Evolutionary conservation across 345 rosid genomes (phyloP), one percentile per base, ranked within the genome.

Genomic region (Cardiospermum halicacabum): DNA sequence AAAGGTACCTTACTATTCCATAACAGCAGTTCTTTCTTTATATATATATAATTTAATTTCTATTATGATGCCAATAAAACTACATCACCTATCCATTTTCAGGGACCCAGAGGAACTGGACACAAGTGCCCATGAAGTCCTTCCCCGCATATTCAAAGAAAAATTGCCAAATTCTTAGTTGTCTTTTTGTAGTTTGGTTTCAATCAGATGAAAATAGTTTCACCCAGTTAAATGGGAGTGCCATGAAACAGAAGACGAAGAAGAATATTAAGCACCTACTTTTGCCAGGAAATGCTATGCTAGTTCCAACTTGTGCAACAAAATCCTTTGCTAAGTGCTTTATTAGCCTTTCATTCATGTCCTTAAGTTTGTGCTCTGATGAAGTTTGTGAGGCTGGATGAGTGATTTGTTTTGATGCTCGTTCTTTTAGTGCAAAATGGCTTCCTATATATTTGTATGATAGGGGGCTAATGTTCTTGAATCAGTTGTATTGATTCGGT

Each of bases 31-130:
- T 16, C 19, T 22, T 45, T 18, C 45, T 43, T 47, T 18, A 21
- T 58, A 54, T 10, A 15, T 18, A 21, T 58, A 54, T 10, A 15
- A 22, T 18, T 40, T 28, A 62, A 8, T 53, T 24, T 42, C 9
- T 34, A 53, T 53, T 48, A n/a, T n/a, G 60, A 65, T n/a, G 32
- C 25, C 18, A 12, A 6, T 25, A 36, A 57, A 45, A 55, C 43
- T 19, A 27, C 15, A 43, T 36, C 3, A 27, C n/a, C 12, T 22
- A 11, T 30, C 45, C 12, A 51, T 56, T 74, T 72, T 40, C 89
- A 92, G 98, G 91, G 96, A 82, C 51, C 99, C 97, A 7, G 97
- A 91, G 71, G 70, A 32, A 58, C 65, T 91, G 67, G 99, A 91
- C 68, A 78, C 89, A 18, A 58, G 78, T 31, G 80, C 85, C 27